Evolutionary conservation across 192 early-diverging fungal species (phyloP), one percentile per base, ranked within the genome.

Genomic region (Coemansia furcata): DNA sequence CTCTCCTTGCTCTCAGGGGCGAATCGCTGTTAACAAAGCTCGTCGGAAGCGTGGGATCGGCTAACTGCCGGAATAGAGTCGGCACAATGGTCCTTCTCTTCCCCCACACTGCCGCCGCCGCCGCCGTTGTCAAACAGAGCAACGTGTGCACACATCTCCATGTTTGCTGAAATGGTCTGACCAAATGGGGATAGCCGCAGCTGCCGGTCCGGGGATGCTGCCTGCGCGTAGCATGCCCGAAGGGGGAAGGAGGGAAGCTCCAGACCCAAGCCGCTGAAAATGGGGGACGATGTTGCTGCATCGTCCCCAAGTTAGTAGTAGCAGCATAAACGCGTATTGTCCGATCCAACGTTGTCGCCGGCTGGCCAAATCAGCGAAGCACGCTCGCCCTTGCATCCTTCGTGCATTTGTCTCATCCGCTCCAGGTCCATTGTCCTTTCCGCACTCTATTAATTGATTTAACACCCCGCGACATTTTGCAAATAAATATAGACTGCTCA

Each of bases 301-400:
- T 49, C 19, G n/a, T 49, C 46, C 19, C 46, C 46, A 21, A 49
- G 21, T n/a, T 10, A 49, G 46, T 21, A 49, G 19, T 49, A 49
- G 46, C 46, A 8, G 39, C 39, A 40, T 9, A 9, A 21, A 23
- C n/a, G 3, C 8, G 21, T 21, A 49, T 49, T 49, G 46, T 49
- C 46, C 21, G 19, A 4, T 23, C n/a, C n/a, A 49, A 21, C 46
- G 21, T 23, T 49, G 46, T 21, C 9, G n/a, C 46, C 21, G n/a
- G n/a, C 46, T 19, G 46, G n/a, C 7, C 46, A 49, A 23, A 49
- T 10, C 37, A 38, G 10, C 37, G 7, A 6, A 38, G 37, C 44
- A 23, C 15, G 54, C 29, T 11, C 54, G 30, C 54, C 54, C 54
- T 55, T 55, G 54, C 54, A 55, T 60, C 33, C 58, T 19, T 60